Evolutionary conservation across 2,329 filamentous ascomycete species (phyloP), one percentile per base, ranked within the genome.

Genomic region (Colletotrichum trifolii): DNA sequence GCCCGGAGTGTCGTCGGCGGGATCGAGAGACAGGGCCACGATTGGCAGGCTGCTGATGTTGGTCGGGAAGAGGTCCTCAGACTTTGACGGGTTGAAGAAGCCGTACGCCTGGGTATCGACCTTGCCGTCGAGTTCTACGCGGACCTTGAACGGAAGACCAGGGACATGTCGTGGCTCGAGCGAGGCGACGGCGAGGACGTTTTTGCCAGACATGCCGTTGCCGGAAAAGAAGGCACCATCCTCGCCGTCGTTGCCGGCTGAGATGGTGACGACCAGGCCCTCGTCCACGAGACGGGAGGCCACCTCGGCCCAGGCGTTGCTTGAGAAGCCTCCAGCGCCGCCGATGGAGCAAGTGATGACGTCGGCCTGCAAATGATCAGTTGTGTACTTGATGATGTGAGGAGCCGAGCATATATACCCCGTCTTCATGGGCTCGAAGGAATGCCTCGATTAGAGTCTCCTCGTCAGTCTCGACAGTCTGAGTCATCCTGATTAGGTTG

Each of bases 101-200:
- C 59, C 68, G 36, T 52, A 62, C 2, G 53, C 59, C 4, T 45
- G 25, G 5, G 60, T 67, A 36, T 54, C 56, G 11, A 36, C 36
- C 3, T 46, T 34, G 25, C 59, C 54, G 25, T 36, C 46, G n/a
- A 25, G 13, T 9, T 34, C 39, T 11, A 61, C 42, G 1, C 56
- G 53, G 8, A 66, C 64, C 35, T 67, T 54, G n/a, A 69, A 67
- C 1, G 66, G 56, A 39, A 68, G 36, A 0, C 55, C 66, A 1
- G 65, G 67, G 2, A 67, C 53, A 1, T 66, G 54, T 13, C 63
- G 67, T 2, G 73, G 67, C 33, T 75, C 73, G 35, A 81, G 72
- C 0, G 82, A 81, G 17, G 80, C 82, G 40, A 82, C 74, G 11
- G 80, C 76, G 11, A 80, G 77, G 6, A 80, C 77, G 7, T 77